phyloP scores from a whole-genome alignment of 169 alveolate species.

The Amoebophrya sp. region DNA sequence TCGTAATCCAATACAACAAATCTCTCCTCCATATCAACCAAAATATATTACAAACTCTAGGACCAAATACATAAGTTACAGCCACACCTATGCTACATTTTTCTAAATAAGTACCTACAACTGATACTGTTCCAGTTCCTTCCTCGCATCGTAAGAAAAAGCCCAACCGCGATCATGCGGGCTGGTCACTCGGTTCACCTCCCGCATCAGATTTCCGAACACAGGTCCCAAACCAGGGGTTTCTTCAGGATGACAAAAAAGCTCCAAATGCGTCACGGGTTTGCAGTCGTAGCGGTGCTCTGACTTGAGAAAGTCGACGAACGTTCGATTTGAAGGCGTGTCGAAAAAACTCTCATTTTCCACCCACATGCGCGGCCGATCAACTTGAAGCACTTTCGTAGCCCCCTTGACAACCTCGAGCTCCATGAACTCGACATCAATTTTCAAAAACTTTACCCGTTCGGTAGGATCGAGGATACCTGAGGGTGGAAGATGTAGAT shows the following conservation, averaged over 20 bases:
- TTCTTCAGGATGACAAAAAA: neutral
- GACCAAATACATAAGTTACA: too few species aligned
- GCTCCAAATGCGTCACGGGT: neutral
- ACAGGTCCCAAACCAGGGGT: neutral
- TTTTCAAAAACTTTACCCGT: neutral
- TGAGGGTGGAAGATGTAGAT: too few species aligned
- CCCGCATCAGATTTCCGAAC: neutral
- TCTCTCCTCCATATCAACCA: too few species aligned
- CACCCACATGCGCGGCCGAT: neutral
- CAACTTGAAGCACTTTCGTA: neutral
- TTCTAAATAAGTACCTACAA: too few species aligned
- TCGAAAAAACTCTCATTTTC: neutral
- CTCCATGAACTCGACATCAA: slow-evolving; percentile 24
- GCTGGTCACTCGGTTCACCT: neutral
- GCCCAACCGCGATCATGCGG: neutral
- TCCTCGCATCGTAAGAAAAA: too few species aligned
- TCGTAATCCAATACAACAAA: too few species aligned
- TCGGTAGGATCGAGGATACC: too few species aligned
- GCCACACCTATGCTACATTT: too few species aligned
- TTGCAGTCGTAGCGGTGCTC: neutral
- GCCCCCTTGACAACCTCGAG: neutral
- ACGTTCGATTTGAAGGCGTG: neutral
- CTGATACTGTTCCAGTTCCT: too few species aligned
- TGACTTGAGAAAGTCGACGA: neutral
- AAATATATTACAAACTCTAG: too few species aligned